Conservation (phyloP, 2,329 filamentous ascomycete genomes). For the Helicocarpus griseus region DNA sequence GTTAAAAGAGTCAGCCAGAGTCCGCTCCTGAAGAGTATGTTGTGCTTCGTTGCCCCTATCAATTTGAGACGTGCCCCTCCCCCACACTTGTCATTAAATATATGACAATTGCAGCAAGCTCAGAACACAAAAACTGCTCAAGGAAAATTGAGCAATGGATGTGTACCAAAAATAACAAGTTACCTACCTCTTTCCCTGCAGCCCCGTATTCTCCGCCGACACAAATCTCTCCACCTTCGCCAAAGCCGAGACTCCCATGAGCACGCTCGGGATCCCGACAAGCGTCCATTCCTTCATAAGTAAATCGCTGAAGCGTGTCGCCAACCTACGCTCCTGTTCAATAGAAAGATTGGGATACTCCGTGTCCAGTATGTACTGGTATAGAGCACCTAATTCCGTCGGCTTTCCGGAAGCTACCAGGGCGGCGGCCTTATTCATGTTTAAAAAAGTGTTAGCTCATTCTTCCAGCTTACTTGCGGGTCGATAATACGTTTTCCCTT, state of each 20-base stretch:
- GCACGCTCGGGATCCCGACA: slow-evolving; percentile 23
- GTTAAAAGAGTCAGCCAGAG: not conserved
- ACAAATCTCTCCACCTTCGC: slow-evolving; percentile 19
- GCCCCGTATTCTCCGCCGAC: slow-evolving; percentile 8
- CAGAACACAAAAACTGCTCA: not conserved
- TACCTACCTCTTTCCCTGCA: slow-evolving; percentile 13
- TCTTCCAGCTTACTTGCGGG: too few species aligned
- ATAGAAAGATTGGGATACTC: slow-evolving; percentile 8
- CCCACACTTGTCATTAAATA: not conserved
- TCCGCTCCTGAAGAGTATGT: too few species aligned
- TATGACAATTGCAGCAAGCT: not conserved
- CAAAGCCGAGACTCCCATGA: slow-evolving; percentile 21
- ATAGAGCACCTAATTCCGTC: slow-evolving; percentile 19
- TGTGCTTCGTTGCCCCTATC: too few species aligned
- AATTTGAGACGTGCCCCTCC: not conserved
- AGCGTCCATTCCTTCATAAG: slow-evolving; percentile 25
- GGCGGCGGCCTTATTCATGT: slow-evolving; percentile 15
- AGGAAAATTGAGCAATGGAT: too few species aligned
- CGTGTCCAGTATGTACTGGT: slow-evolving; percentile 17
- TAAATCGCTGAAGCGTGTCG: slow-evolving; percentile 18
- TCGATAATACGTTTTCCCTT: too few species aligned
- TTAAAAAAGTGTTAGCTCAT: not conserved
- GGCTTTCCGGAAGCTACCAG: slow-evolving; percentile 19
- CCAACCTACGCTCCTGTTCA: slow-evolving; percentile 12
- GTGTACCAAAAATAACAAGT: slow-evolving; percentile 1